Evolutionary conservation across 2,329 filamentous ascomycete genomes (phyloP).

Genomic region (Colletotrichum sidae): DNA sequence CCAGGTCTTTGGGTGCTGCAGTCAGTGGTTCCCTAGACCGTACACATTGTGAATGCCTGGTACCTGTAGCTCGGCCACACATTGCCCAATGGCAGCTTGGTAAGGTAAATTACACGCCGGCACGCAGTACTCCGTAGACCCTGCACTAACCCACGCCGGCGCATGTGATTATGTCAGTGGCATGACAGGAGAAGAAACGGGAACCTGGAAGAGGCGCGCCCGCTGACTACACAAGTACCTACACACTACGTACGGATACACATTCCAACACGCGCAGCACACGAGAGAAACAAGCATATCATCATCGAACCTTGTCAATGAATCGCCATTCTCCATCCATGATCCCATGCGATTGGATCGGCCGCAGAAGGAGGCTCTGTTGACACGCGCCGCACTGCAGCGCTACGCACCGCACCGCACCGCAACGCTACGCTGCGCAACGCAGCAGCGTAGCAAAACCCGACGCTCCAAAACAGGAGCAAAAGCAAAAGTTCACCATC

Average conservation of each 20-base stretch:
- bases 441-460: background rate
- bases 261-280: background rate
- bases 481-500: slow-evolving; percentile 1
- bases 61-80: too few species aligned
- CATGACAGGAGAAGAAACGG: slow-evolving; percentile 17
- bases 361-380: background rate
- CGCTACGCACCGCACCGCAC: background rate
- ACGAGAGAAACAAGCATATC: slow-evolving; percentile 3
- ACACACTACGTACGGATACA: too few species aligned
- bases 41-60: too few species aligned
- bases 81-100: slow-evolving; percentile 18
- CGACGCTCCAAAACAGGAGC: slow-evolving; percentile 3
- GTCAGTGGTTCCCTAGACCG: too few species aligned
- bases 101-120: slow-evolving; percentile 1
- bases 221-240: slow-evolving; percentile 18
- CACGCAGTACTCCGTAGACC: background rate
- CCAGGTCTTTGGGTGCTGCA: slow-evolving; percentile 28
- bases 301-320: background rate
- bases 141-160: slow-evolving; percentile 3
- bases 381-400: background rate
- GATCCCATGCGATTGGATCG: slow-evolving; percentile 24
- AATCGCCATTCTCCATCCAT: slow-evolving; percentile 6
- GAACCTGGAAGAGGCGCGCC: slow-evolving; percentile 9
- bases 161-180: slow-evolving; percentile 35
- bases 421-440: background rate